These are phyloP conservation scores for Daedalea quercina DNA, from an alignment of 768 basidiomycete genomes.

Conservation along the genomic window DNA sequence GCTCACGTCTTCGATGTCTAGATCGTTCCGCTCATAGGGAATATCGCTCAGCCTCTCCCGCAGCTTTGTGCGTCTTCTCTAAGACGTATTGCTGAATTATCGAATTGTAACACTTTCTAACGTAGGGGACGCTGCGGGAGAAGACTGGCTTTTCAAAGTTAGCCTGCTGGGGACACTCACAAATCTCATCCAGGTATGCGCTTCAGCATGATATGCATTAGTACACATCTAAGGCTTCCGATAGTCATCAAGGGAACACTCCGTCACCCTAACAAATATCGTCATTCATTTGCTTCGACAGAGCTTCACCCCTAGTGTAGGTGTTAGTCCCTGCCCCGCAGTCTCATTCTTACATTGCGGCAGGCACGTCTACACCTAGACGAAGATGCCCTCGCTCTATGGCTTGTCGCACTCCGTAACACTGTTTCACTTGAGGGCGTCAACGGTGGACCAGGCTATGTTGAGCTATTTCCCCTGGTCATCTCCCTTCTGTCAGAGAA, in stretches of 20 bases:
- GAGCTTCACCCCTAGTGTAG: slow-evolving; percentile 17
- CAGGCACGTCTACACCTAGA: slow-evolving; percentile 69
- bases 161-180: slow-evolving; percentile 65
- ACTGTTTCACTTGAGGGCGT: slow-evolving; percentile 43
- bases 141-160: slow-evolving; percentile 67
- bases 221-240: neutral
- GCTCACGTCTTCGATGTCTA: slow-evolving; percentile 22
- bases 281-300: slow-evolving; percentile 21
- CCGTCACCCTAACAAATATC: slow-evolving; percentile 10
- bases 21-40: slow-evolving; percentile 60
- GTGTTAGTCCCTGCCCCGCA: neutral
- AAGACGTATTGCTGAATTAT: neutral
- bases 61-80: slow-evolving; percentile 52
- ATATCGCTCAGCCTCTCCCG: slow-evolving; percentile 61
- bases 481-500: slow-evolving; percentile 58
- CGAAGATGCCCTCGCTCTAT: slow-evolving; percentile 70
- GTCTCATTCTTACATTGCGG: neutral
- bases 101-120: neutral
- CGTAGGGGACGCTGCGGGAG: slow-evolving; percentile 60
- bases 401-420: slow-evolving; percentile 67
- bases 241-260: slow-evolving; percentile 57
- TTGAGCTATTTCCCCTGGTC: slow-evolving; percentile 60
- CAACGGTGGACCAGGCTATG: slow-evolving; percentile 43
- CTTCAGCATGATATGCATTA: neutral
- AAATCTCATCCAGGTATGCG: slow-evolving; percentile 57